Percentiles rank a stretch among this genome's conserved stretches.
These are phyloP conservation scores for Boletales sp. DNA, from an alignment of 768 basidiomycete genomes.

Conservation along the genomic window DNA sequence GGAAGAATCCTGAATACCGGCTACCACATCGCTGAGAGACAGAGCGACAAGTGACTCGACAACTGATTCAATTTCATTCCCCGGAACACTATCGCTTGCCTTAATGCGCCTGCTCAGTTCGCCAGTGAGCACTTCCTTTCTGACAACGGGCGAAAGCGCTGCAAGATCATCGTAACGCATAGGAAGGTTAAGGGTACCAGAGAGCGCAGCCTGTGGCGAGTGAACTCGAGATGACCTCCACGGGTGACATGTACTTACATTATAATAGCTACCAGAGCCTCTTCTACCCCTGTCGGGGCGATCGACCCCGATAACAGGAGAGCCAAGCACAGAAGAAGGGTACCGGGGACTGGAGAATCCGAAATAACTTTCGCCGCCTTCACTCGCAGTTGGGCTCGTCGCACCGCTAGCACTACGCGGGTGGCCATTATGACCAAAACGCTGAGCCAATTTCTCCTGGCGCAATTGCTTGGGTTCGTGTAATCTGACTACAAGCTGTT, in stretches of 20 bases:
- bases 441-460: constrained; percentile 81
- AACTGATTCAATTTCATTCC: constrained; percentile 55
- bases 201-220: constrained; percentile 62
- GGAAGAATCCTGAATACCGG: constrained; percentile 65
- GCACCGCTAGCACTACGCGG: constrained; percentile 79
- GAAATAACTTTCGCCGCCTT: constrained; percentile 70
- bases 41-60: constrained; percentile 71
- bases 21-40: constrained; percentile 73
- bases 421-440: constrained; percentile 78
- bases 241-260: constrained; percentile 41
- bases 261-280: constrained; percentile 85
- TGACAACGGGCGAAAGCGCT: constrained; percentile 79
- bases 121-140: constrained; percentile 81
- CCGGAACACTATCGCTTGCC: constrained; percentile 47
- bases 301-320: constrained; percentile 54
- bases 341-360: constrained; percentile 76
- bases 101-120: constrained; percentile 77
- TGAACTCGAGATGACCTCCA: constrained; percentile 4
- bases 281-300: constrained; percentile 64
- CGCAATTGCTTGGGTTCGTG: constrained; percentile 92
- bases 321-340: constrained; percentile 46
- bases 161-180: constrained; percentile 88
- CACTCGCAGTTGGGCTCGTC: constrained; percentile 80
- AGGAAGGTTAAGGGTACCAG: constrained; percentile 74
- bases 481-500: constrained; percentile 80